A percentile compares a stretch with the other conserved stretches of the same genome.
phyloP scores from a whole-genome alignment of 208 protist genomes.

The Tritrichomonas foetus region DNA sequence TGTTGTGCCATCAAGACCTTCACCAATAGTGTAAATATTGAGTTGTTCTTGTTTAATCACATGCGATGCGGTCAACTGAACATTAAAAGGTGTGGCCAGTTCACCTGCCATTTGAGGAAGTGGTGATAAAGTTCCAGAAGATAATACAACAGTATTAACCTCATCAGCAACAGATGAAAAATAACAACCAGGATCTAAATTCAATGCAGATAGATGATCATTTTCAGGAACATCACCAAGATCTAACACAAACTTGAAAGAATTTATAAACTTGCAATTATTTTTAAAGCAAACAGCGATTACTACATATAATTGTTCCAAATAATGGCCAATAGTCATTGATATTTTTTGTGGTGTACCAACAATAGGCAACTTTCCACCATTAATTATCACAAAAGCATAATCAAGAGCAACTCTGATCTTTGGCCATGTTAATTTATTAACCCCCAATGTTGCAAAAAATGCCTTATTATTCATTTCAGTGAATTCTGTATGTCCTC shows the following conservation, averaged over 20 bases:
- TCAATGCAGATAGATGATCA: background rate
- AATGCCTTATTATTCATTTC: background rate
- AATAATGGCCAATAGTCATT: background rate
- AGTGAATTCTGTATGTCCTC: background rate
- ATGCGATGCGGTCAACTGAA: background rate
- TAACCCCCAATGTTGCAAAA: background rate
- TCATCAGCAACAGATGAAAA: background rate
- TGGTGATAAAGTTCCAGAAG: conserved; percentile 13
- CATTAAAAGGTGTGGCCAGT: background rate
- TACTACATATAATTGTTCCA: background rate
- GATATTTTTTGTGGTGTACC: background rate
- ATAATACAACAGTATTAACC: background rate
- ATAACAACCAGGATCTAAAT: background rate
- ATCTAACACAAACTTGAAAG: background rate
- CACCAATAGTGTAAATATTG: background rate
- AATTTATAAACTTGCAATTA: background rate
- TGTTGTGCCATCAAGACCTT: background rate
- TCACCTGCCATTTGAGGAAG: background rate
- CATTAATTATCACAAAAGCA: background rate
- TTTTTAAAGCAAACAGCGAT: background rate
- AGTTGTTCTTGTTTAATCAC: background rate
- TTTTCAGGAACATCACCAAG: background rate
- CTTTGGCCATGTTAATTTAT: background rate
- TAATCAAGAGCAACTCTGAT: background rate
- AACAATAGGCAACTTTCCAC: background rate